Conservation (phyloP, 257 asterid genomes). For the Nicotiana undulata region DNA sequence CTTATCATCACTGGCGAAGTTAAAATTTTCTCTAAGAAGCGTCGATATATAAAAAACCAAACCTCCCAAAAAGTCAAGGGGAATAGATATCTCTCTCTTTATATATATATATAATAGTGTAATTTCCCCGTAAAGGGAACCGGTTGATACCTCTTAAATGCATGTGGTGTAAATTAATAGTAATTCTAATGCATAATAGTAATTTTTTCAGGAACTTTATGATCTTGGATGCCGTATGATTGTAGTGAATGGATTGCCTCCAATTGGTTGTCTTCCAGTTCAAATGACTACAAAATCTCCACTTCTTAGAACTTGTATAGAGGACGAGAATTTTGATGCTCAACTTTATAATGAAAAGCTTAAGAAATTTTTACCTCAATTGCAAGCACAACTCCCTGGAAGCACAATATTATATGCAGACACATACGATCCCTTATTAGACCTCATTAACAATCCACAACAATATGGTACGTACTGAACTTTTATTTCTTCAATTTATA, state of each 20-base stretch:
- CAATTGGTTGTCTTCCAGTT: constrained; percentile 9
- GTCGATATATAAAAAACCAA: no score
- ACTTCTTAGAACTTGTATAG: neutral
- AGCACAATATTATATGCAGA: neutral
- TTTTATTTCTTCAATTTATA: neutral
- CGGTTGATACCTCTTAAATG: no score
- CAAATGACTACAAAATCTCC: constrained; percentile 3
- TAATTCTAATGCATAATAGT: no score
- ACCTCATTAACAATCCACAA: constrained; percentile 1
- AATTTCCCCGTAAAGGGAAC: no score
- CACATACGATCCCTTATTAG: neutral
- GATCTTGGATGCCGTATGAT: neutral
- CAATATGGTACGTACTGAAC: neutral
- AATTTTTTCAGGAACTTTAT: neutral
- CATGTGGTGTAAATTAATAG: no score
- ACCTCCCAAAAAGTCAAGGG: no score
- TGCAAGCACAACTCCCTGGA: neutral
- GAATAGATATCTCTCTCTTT: no score
- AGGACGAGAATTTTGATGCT: neutral
- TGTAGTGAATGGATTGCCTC: constrained; percentile 1
- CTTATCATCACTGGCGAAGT: no score
- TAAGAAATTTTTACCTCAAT: neutral
- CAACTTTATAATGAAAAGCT: constrained; percentile 2
- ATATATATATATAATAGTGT: no score
- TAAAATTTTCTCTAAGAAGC: no score